Conservation (phyloP, 1,284 basidiomycete species). For the Leucoagaricus sp. region DNA sequence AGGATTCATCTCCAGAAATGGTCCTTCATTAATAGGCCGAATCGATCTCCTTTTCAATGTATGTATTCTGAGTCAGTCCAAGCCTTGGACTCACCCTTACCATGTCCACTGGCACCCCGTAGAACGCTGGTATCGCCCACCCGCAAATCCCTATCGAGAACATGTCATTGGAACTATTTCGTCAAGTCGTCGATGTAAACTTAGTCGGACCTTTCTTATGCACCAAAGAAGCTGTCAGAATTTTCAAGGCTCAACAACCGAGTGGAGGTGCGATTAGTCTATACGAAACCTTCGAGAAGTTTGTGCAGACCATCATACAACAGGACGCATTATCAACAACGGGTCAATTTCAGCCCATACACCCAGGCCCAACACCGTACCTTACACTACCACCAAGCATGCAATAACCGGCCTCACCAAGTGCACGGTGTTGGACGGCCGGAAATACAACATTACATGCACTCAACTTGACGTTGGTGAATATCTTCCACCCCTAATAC, state of each 20-base stretch:
- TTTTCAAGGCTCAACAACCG: conserved; percentile 75
- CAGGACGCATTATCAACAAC: conserved; percentile 84
- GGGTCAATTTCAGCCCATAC: conserved; percentile 77
- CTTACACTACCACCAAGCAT: conserved; percentile 81
- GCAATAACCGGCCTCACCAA: conserved; percentile 78
- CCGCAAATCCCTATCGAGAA: conserved; percentile 62
- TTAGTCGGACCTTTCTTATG: conserved; percentile 75
- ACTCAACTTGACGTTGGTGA: conserved; percentile 82
- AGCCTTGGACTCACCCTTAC: not conserved
- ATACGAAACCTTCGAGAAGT: not conserved
- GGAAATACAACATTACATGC: conserved; percentile 70
- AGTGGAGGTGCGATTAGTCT: conserved; percentile 56
- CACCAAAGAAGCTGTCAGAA: conserved; percentile 71
- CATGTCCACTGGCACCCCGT: too few relatives aligned
- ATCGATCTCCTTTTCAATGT: conserved; percentile 84
- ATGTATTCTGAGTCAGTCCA: conserved; percentile 23
- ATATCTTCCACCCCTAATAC: conserved; percentile 5
- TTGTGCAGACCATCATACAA: not conserved
- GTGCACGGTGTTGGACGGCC: conserved; percentile 74
- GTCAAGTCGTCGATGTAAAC: conserved; percentile 69
- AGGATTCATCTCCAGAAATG: not conserved
- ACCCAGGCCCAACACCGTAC: conserved; percentile 66
- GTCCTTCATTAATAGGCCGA: conserved; percentile 49
- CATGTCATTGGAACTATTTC: conserved; percentile 60
- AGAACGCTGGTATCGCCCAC: conserved; percentile 69